Base-by-base conservation (phyloP, 208 protist genomes). In the Trypanosoma melophagium region DNA sequence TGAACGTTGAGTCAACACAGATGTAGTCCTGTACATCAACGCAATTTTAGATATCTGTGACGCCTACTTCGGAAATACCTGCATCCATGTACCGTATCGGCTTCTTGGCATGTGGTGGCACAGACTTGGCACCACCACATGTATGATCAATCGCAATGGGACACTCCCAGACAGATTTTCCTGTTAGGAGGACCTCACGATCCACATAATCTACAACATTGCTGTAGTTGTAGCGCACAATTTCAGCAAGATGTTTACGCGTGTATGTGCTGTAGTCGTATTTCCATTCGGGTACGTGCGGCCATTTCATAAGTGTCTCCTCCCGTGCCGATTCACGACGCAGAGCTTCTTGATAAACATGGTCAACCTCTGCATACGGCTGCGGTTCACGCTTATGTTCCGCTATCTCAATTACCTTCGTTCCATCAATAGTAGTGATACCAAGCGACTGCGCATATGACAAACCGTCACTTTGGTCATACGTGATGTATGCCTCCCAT, bases 121-220 rank as follows among this genome's bases (percentile, higher is more conserved):
- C 82, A 9, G 84, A 90, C 68, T 86, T 83, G 57, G 77, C 71
- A 5, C 88, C 84, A 19, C 92, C 92, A 38, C 92, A 96, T 17
- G 87, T 93, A 38, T 79, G 72, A 64, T 96, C 92, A 71, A 96
- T 91, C 45, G 89, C 82, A 51, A 96, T 92, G 3, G 92, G 92
- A 31, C 74, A 90, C 62, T 96, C 92, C 89, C 89, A 96, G 9
- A 96, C 86, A 1, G 89, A 95, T n/a, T 76, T 70, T 4, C 92
- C 92, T 3, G 89, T 96, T 24, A 96, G 85, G 44, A 94, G 75
- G 60, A 94, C 89, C 71, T 96, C 92, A 59, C 92, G 86, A 52
- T 96, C 89, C n/a, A 94, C 76, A 76, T 96, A 96, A 74, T 96
- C 92, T 2, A 95, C 89, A 55, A 95, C 89, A 73, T 96, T 96